Percentiles rank a stretch among this genome's conserved stretches.
Evolutionary conservation across 257 asterid genomes (phyloP).

Genomic region (Ligustrum vulgare): DNA sequence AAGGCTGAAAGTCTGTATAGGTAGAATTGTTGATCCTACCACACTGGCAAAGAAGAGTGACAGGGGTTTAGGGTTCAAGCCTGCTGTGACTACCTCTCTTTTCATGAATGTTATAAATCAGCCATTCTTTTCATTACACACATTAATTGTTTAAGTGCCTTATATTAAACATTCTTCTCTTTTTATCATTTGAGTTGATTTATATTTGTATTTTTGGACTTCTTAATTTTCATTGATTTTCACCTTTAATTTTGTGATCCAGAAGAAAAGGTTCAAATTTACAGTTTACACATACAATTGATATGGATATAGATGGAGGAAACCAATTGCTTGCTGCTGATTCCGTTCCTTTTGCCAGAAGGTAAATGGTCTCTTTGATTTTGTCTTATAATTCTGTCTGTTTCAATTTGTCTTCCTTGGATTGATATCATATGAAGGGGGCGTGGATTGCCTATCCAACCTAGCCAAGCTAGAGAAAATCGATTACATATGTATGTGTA

Average conservation of each 20-base stretch:
- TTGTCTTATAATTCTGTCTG: neutral
- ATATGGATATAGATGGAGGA: constrained; percentile 28
- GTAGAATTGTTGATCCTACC: neutral
- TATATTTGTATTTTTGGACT: neutral
- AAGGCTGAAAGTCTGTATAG: neutral
- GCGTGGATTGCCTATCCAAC: no score
- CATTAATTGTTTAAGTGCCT: neutral
- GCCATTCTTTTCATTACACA: neutral
- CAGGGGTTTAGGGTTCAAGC: neutral
- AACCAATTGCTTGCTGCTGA: constrained; percentile 34
- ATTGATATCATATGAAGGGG: no score
- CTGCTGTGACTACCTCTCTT: neutral
- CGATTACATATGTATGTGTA: no score
- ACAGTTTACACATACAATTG: constrained; percentile 22
- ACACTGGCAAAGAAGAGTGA: neutral
- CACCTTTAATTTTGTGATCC: constrained; percentile 7
- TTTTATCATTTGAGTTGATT: neutral
- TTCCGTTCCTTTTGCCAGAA: constrained; percentile 52
- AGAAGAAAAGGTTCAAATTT: constrained; percentile 20
- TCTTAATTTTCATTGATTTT: neutral
- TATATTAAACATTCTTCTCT: neutral
- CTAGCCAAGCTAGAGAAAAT: no score
- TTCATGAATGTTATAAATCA: no score
- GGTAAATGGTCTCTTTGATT: constrained; percentile 30
- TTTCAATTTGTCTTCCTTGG: neutral